Percentiles rank a stretch among this genome's conserved stretches.
These are phyloP conservation scores for Hypocrella siamensis DNA, from an alignment of 2,329 filamentous ascomycete genomes.

Conservation along the genomic window DNA sequence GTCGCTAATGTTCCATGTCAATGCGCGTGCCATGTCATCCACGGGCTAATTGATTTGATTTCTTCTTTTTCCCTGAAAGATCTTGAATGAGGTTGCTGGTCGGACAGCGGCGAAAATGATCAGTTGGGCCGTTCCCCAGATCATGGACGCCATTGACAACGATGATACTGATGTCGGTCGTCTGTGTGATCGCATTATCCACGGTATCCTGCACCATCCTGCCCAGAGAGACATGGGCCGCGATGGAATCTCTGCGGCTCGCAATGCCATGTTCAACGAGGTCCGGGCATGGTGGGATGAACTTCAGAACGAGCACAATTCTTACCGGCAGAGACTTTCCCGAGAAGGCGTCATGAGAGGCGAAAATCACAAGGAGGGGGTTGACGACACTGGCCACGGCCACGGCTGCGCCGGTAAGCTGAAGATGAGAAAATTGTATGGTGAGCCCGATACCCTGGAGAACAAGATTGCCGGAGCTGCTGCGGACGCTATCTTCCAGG, in stretches of 20 bases:
- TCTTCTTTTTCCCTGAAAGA: constrained; percentile 20
- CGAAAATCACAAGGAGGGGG: constrained; percentile 74
- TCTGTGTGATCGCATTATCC: constrained; percentile 60
- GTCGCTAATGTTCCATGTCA: neutral
- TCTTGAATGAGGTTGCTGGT: constrained; percentile 79
- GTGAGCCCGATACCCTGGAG: constrained; percentile 30
- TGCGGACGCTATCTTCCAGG: constrained; percentile 39
- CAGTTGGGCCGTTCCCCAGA: constrained; percentile 74
- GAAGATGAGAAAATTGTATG: constrained; percentile 55
- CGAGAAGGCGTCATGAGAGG: constrained; percentile 62
- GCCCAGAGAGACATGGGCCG: constrained; percentile 56
- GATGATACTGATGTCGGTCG: constrained; percentile 52
- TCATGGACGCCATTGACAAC: constrained; percentile 80
- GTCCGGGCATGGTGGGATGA: constrained; percentile 72
- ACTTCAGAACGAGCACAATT: constrained; percentile 45
- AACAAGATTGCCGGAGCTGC: constrained; percentile 41
- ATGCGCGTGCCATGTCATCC: neutral
- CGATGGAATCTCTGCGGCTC: constrained; percentile 58
- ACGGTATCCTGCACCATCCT: constrained; percentile 78
- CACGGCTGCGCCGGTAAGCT: constrained; percentile 72
- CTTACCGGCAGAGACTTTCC: constrained; percentile 60
- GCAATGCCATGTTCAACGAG: constrained; percentile 60
- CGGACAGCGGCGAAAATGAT: constrained; percentile 66
- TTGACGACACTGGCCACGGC: constrained; percentile 69
- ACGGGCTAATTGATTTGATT: constrained; percentile 4